Conservation (phyloP, 768 basidiomycete genomes). For the Tricholoma saponaceum region DNA sequence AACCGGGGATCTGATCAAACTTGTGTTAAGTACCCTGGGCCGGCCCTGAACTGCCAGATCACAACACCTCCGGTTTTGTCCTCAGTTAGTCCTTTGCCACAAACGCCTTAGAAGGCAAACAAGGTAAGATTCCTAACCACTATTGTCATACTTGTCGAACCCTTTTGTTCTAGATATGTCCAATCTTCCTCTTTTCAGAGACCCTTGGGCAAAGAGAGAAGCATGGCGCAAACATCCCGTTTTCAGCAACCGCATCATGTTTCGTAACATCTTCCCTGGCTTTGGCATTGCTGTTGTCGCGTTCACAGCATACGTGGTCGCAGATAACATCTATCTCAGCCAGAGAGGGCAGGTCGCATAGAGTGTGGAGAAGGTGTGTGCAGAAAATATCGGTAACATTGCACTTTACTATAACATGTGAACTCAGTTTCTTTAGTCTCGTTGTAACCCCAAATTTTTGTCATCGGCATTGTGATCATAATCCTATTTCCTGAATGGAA, state of each 20-base stretch:
- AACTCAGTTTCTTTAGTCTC: not conserved
- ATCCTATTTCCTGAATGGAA: not conserved
- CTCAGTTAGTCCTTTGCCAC: not conserved
- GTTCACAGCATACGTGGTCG: slow-evolving; percentile 87
- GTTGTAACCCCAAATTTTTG: not conserved
- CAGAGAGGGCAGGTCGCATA: slow-evolving; percentile 22
- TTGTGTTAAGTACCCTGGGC: slow-evolving; percentile 37
- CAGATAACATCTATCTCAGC: slow-evolving; percentile 65
- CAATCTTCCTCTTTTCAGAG: slow-evolving; percentile 74
- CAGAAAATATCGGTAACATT: not conserved
- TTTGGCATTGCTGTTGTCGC: slow-evolving; percentile 91
- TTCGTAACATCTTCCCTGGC: slow-evolving; percentile 89
- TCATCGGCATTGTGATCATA: not conserved
- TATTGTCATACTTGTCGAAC: slow-evolving; percentile 6
- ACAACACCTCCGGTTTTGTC: slow-evolving; percentile 17
- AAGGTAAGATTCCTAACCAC: slow-evolving; percentile 8
- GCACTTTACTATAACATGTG: not conserved
- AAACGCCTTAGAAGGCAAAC: slow-evolving; percentile 5
- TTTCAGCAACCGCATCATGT: slow-evolving; percentile 83
- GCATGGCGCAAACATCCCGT: slow-evolving; percentile 91
- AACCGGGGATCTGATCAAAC: slow-evolving; percentile 32
- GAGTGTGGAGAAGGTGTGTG: slow-evolving; percentile 12
- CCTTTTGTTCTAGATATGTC: slow-evolving; percentile 39
- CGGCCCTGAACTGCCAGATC: slow-evolving; percentile 55
- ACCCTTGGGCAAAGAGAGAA: slow-evolving; percentile 92